Percentiles rank a stretch among this genome's conserved stretches.
Evolutionary conservation across 371 early-diverging fungal species (phyloP).

Genomic region (Entomophthora muscae): DNA sequence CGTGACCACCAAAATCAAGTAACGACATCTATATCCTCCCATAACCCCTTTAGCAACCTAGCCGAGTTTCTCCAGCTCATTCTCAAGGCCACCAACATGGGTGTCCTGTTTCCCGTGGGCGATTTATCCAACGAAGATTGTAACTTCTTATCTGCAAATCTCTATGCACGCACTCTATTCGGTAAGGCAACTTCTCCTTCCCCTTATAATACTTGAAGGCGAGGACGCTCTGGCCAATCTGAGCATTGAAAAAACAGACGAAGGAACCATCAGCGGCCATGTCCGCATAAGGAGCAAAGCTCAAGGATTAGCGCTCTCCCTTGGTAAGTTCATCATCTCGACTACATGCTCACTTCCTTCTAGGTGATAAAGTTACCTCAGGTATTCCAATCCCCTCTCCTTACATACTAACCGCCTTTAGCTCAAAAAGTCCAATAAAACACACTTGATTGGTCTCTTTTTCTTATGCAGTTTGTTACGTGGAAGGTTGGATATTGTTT

Average conservation of each 20-base stretch:
- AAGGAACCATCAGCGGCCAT: conserved; percentile 75
- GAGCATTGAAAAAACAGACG: conserved; percentile 61
- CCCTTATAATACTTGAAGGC: conserved; percentile 9
- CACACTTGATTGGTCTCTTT: neutral
- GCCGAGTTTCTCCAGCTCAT: conserved; percentile 72
- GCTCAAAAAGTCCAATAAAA: neutral
- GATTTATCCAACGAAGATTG: conserved; percentile 79
- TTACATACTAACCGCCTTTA: neutral
- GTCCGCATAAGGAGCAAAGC: conserved; percentile 94
- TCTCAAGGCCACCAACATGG: conserved; percentile 88
- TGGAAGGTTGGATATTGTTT: too few relatives aligned
- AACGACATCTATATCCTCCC: conserved; percentile 34
- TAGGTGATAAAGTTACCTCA: conserved; percentile 2
- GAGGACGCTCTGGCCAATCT: conserved; percentile 95
- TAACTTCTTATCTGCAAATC: conserved; percentile 87
- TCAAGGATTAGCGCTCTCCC: conserved; percentile 88
- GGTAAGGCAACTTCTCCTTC: conserved; percentile 21
- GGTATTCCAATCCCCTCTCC: neutral
- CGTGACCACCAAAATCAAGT: conserved; percentile 28
- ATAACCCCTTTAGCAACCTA: conserved; percentile 35
- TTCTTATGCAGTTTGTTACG: too few relatives aligned
- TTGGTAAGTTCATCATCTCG: conserved; percentile 61
- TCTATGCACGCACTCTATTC: conserved; percentile 89
- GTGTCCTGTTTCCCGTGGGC: conserved; percentile 79
- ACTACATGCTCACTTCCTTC: conserved; percentile 9